Evolutionary conservation across 2,329 filamentous ascomycete genomes (phyloP), one percentile per base, ranked within the genome.

Genomic region (Trichoderma sp.): DNA sequence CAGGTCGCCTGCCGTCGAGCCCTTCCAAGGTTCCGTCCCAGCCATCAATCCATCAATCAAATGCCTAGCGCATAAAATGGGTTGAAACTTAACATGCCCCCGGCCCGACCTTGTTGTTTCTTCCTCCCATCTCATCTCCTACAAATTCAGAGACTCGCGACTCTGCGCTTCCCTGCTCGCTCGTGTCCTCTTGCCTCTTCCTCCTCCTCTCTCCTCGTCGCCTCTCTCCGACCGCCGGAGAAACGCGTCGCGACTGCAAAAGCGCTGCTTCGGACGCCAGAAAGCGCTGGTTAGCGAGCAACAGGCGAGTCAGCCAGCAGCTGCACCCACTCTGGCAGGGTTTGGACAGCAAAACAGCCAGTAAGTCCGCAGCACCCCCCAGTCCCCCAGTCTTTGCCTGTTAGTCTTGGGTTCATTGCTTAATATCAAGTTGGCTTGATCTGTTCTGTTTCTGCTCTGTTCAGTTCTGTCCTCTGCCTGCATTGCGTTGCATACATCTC

Each of bases 341-440:
- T 65, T 57, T 42, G 25, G 37, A 48, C 35, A 56, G 61, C 53
- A 45, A 39, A 34, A 39, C 52, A 42, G 54, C 42, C 56, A 58
- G 64, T 67, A 67, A 67, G 64, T 67, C 56, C 56, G 50, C 56
- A 67, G 48, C 64, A 50, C 56, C 39, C 59, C 58, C 59, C 52
- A 52, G 48, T 52, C 48, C 37, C 17, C 27, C 53, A 42, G 59
- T 68, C 56, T 54, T 61, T 68, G 56, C 61, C 50, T 52, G 59
- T 68, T 68, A 61, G 66, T 58, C 56, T 64, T 50, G 10, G n/a
- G 29, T 27, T 17, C 37, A 42, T 15, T 53, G 52, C 61, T 66
- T 68, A 57, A 61, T 68, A 52, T 61, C 67, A 54, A 68, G 61
- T 68, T 68, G 37, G 54, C 57, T 66, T 54, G 61, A 58, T 70